Conservation (phyloP, 768 basidiomycete species). For the Chalciporus sphaerocephalus region DNA sequence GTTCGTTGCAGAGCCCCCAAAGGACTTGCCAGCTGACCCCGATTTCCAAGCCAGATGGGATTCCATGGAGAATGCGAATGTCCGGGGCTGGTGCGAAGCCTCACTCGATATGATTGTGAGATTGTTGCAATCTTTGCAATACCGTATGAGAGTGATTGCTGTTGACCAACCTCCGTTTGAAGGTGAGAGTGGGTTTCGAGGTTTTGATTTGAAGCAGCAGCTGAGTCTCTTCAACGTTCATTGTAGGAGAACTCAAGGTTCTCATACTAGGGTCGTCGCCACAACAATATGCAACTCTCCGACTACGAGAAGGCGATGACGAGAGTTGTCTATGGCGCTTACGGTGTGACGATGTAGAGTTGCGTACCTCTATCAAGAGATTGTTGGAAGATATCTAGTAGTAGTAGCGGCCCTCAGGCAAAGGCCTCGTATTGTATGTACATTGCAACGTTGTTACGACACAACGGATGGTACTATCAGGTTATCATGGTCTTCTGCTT, state of each 20-base stretch:
- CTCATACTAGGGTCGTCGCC: slow-evolving; percentile 34
- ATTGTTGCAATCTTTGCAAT: slow-evolving; percentile 47
- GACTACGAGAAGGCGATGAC: slow-evolving; percentile 61
- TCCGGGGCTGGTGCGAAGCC: slow-evolving; percentile 67
- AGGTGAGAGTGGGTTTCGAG: slow-evolving; percentile 38
- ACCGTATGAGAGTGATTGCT: slow-evolving; percentile 47
- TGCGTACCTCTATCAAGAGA: slow-evolving; percentile 44
- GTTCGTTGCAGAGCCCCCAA: slow-evolving; percentile 47
- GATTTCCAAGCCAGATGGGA: slow-evolving; percentile 62
- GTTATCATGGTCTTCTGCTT: too few species aligned
- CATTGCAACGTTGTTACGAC: too few species aligned
- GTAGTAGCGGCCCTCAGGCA: background rate
- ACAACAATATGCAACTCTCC: slow-evolving; percentile 38
- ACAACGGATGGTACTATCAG: too few species aligned
- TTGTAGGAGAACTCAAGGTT: slow-evolving; percentile 63
- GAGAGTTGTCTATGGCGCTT: slow-evolving; percentile 71
- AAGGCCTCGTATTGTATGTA: background rate
- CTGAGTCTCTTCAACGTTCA: slow-evolving; percentile 5
- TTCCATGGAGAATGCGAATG: slow-evolving; percentile 38
- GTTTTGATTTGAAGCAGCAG: background rate
- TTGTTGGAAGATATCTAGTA: slow-evolving; percentile 30
- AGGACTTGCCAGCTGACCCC: slow-evolving; percentile 12
- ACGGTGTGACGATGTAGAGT: slow-evolving; percentile 44
- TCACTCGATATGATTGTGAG: slow-evolving; percentile 52
- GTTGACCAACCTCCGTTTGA: slow-evolving; percentile 54